Evolutionary conservation across 2,329 filamentous ascomycete genomes (phyloP).

Genomic region (Fusarium verticillioides): DNA sequence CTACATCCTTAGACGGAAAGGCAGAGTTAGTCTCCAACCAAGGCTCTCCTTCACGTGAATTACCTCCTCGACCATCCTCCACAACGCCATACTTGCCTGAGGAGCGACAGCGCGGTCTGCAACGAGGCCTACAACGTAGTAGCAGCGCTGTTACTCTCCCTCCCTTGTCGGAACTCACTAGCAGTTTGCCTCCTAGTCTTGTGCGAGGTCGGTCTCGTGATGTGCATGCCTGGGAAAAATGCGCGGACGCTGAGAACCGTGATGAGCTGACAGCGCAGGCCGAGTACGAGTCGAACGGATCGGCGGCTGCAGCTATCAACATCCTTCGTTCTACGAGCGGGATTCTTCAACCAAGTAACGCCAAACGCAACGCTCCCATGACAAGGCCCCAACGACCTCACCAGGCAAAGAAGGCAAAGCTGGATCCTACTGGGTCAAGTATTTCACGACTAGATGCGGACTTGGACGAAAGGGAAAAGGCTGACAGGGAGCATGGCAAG

Average conservation of each 20-base stretch:
- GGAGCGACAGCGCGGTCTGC: slow-evolving; percentile 64
- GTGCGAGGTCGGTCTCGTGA: slow-evolving; percentile 83
- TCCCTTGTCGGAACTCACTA: slow-evolving; percentile 64
- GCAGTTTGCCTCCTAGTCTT: slow-evolving; percentile 64
- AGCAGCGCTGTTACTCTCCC: slow-evolving; percentile 75
- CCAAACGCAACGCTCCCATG: slow-evolving; percentile 71
- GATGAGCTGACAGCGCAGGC: slow-evolving; percentile 84
- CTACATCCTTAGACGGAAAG: slow-evolving; percentile 87
- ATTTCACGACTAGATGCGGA: slow-evolving; percentile 67
- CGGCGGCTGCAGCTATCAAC: slow-evolving; percentile 83
- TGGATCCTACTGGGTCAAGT: slow-evolving; percentile 71
- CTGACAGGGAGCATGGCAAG: slow-evolving; percentile 44
- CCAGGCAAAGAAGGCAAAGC: slow-evolving; percentile 70
- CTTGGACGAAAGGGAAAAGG: slow-evolving; percentile 44
- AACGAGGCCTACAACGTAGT: slow-evolving; percentile 75
- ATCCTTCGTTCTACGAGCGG: slow-evolving; percentile 77
- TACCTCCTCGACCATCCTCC: slow-evolving; percentile 59
- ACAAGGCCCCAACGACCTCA: slow-evolving; percentile 47
- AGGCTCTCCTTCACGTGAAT: slow-evolving; percentile 70
- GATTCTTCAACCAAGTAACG: slow-evolving; percentile 64
- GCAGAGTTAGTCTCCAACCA: slow-evolving; percentile 84
- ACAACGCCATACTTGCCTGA: slow-evolving; percentile 59
- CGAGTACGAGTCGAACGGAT: slow-evolving; percentile 82
- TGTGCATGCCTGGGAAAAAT: slow-evolving; percentile 90
- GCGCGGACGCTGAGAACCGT: slow-evolving; percentile 82